Evolutionary conservation across 2,329 filamentous ascomycete species (phyloP).

Genomic region (Anthostomella pinea): DNA sequence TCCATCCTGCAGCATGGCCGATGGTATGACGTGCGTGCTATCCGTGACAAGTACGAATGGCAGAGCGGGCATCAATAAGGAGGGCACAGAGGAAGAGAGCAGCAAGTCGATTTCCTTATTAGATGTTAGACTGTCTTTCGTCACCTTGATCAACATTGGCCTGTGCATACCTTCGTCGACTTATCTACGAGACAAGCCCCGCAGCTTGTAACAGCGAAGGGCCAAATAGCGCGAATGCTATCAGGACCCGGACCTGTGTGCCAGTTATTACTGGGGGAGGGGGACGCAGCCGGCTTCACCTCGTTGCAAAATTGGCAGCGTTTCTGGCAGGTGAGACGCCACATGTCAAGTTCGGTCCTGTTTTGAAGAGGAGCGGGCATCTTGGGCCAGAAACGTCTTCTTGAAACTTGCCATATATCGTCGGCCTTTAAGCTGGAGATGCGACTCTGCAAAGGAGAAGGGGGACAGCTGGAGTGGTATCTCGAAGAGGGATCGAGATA

Average conservation of each 20-base stretch:
- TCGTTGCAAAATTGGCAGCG: constrained; percentile 68
- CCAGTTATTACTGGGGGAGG: constrained; percentile 41
- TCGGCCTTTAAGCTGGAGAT: constrained; percentile 51
- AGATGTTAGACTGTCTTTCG: constrained; percentile 18
- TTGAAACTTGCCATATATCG: constrained; percentile 67
- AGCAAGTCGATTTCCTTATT: constrained; percentile 68
- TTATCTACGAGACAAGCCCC: constrained; percentile 59
- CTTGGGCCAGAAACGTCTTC: constrained; percentile 61
- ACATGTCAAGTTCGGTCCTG: constrained; percentile 72
- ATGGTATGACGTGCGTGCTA: constrained; percentile 58
- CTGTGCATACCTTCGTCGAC: constrained; percentile 61
- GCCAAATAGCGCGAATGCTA: constrained; percentile 65
- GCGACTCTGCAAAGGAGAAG: constrained; percentile 35
- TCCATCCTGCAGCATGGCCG: constrained; percentile 51
- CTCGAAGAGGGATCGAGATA: constrained; percentile 51
- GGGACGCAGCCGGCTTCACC: constrained; percentile 25
- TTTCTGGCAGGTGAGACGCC: constrained; percentile 62
- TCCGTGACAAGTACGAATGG: constrained; percentile 65
- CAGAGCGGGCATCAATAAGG: constrained; percentile 64
- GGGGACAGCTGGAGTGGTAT: constrained; percentile 22
- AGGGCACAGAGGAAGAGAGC: constrained; percentile 58
- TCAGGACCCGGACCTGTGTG: constrained; percentile 60
- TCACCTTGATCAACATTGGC: constrained; percentile 7
- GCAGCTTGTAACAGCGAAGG: constrained; percentile 67
- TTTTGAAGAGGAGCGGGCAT: constrained; percentile 67